Base-by-base conservation (phyloP, 2,329 filamentous ascomycete genomes). In the Tympanopsis confertula region DNA sequence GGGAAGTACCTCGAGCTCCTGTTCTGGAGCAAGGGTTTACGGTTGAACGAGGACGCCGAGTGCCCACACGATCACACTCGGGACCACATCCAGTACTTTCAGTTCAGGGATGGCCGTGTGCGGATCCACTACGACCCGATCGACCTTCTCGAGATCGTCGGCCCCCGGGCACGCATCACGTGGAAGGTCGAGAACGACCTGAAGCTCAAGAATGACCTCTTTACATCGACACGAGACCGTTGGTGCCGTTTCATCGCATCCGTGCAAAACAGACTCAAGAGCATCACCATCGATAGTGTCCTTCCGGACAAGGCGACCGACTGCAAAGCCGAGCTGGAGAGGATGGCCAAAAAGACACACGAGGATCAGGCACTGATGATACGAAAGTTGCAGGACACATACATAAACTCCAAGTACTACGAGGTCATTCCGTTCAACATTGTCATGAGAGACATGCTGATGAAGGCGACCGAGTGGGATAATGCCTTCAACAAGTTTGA, bases 111-210 rank as follows among this genome's bases (percentile, higher is more conserved):
- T 51, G 77, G 87, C 38, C 83, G 85, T 5, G 72, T 98, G 30
- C 77, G 87, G 17, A 81, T 98, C 40, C 89, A 95, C 53, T 94
- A 93, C 58, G 91, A 96, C 50, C 75, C 83, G 0, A 88, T 98
- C 40, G 86, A 91, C 47, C 72, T 98, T 5, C 78, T 96, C 26
- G 91, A 98, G 55, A 88, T 98, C 41, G 81, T 94, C 38, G 91
- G 95, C 2, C 91, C 91, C 2, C 75, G 88, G 40, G 78, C 87
- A 19, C 77, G 85, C 39, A 83, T 98, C 37, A 95, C 89, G 0
- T 98, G 91, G 89, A 96, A 95, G 56, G 91, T 98, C 19, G 89
- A 94, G 47, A 84, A 91, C 45, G 91, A 98, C 53, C 63, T 98
- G 36, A 82, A 74, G 46, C 71, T 98, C 49, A 94, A 94, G 58